Conservation (phyloP, 331 rosid species). For the Quercus lobata region DNA sequence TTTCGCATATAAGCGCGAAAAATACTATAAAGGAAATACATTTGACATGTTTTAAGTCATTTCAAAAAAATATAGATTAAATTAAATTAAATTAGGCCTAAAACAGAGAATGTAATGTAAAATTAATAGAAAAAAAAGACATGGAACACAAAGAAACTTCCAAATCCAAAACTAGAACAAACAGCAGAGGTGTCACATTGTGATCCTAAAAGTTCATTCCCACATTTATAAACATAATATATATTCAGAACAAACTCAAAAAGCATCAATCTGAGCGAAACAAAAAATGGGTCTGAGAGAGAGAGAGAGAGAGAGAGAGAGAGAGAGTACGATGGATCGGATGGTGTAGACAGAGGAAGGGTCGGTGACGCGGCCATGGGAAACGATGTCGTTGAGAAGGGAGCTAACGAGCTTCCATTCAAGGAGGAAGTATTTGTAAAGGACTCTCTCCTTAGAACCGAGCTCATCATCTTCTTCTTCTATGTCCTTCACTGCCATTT, state of each 20-base stretch:
- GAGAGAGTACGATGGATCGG: conserved; percentile 81
- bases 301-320: background rate
- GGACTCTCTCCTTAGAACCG: conserved; percentile 75
- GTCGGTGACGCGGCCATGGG: conserved; percentile 57
- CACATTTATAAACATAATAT: background rate
- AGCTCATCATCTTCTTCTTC: conserved; percentile 60
- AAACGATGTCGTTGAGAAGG: conserved; percentile 66
- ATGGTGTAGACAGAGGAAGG: conserved; percentile 58
- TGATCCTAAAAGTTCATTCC: background rate
- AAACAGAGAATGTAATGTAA: no score
- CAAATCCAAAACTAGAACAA: background rate
- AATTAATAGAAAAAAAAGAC: no score
- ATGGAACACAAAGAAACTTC: background rate
- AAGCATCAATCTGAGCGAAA: no score
- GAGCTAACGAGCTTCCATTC: conserved; percentile 89
- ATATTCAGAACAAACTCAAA: background rate
- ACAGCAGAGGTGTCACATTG: background rate
- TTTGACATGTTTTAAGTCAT: background rate
- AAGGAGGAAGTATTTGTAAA: conserved; percentile 86
- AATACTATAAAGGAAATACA: background rate
- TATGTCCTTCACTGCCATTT: conserved; percentile 15
- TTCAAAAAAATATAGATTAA: no score
- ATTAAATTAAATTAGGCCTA: no score
- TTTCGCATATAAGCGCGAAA: background rate
- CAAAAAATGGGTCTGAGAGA: background rate